These are phyloP conservation scores for Corchorus capsularis DNA, from an alignment of 345 rosid species.

Conservation along the genomic window DNA sequence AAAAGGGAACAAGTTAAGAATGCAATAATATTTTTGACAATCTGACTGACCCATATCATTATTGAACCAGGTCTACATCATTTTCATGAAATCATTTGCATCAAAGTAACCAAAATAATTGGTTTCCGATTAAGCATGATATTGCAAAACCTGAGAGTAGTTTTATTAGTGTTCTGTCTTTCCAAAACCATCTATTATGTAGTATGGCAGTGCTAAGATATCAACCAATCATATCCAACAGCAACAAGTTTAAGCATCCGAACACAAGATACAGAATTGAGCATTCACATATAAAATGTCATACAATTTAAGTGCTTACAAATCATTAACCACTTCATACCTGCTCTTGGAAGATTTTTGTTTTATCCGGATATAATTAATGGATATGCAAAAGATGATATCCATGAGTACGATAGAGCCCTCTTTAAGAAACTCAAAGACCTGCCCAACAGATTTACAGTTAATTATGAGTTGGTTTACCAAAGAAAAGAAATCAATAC, in stretches of 20 bases:
- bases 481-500: not conserved
- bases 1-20: not conserved
- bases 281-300: not conserved
- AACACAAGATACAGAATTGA: not conserved
- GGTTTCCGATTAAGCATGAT: not conserved
- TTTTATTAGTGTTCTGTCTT: not conserved
- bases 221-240: constrained; percentile 1
- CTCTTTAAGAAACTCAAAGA: constrained; percentile 44
- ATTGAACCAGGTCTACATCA: not conserved
- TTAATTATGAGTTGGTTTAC: not conserved
- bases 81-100: not conserved
- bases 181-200: not conserved
- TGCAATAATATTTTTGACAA: not conserved
- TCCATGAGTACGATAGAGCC: constrained; percentile 57
- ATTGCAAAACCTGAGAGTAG: not conserved
- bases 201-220: not conserved
- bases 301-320: not conserved
- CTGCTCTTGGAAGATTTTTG: constrained; percentile 38
- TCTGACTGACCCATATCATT: not conserved
- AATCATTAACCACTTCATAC: constrained; percentile 36
- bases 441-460: constrained; percentile 33
- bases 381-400: constrained; percentile 55
- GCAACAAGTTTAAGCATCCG: not conserved
- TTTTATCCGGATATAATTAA: constrained; percentile 55
- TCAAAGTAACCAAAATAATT: not conserved